These are phyloP conservation scores for Pyronema omphalodes DNA, from an alignment of 495 filamentous ascomycete genomes.

Conservation along the genomic window DNA sequence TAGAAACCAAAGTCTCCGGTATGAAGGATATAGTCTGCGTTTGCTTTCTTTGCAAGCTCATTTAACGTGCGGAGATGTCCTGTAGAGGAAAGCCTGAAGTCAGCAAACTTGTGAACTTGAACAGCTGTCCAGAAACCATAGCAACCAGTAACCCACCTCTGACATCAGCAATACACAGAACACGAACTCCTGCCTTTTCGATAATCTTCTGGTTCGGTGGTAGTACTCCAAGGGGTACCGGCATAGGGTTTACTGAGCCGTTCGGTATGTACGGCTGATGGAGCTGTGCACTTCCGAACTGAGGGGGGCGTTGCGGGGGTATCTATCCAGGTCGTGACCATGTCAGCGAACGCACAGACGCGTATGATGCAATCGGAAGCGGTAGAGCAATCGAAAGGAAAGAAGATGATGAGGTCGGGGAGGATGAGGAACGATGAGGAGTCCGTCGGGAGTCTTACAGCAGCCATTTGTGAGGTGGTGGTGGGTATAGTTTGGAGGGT, in stretches of 20 bases:
- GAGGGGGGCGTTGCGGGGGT: conserved; percentile 10
- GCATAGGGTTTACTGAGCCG: conserved; percentile 33
- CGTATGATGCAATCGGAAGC: too few species aligned
- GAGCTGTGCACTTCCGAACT: conserved; percentile 29
- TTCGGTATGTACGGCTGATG: conserved; percentile 35
- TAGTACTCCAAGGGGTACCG: conserved; percentile 29
- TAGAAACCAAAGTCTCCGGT: conserved; percentile 99
- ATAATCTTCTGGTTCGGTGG: conserved; percentile 57
- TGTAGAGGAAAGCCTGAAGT: conserved; percentile 24
- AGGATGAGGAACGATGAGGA: conserved; percentile 2
- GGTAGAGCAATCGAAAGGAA: conserved; percentile 6
- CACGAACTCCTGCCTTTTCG: conserved; percentile 64
- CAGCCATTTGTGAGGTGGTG: neutral
- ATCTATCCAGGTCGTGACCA: neutral
- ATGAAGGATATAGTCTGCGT: conserved; percentile 91
- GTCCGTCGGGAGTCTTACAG: neutral
- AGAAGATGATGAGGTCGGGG: neutral
- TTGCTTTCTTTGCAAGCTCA: conserved; percentile 80
- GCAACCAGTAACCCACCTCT: conserved; percentile 46
- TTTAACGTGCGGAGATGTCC: conserved; percentile 92
- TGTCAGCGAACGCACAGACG: too few species aligned
- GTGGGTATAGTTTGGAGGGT: neutral
- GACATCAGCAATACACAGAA: conserved; percentile 94
- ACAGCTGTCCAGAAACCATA: neutral
- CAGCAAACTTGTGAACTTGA: neutral